Evolutionary conservation across 768 basidiomycete genomes (phyloP).

Genomic region (Ramaria rubella): DNA sequence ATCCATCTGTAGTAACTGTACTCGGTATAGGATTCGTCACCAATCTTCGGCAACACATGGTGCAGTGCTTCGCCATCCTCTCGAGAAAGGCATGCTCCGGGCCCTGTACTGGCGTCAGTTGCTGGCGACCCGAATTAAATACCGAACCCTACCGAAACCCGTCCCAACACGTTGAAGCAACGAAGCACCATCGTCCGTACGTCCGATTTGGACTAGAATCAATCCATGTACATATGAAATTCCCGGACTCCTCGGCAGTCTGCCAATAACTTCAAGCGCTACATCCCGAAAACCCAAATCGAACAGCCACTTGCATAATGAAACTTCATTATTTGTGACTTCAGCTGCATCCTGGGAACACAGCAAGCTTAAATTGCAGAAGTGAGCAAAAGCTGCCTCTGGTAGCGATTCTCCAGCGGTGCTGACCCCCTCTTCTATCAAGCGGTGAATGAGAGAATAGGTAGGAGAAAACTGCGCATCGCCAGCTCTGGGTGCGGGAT

Average conservation of each 20-base stretch:
- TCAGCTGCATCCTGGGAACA: constrained; percentile 62
- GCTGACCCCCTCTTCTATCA: constrained; percentile 41
- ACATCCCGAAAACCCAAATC: constrained; percentile 54
- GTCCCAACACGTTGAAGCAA: constrained; percentile 70
- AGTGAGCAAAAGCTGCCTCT: constrained; percentile 60
- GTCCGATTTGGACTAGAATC: constrained; percentile 58
- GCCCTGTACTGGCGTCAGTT: constrained; percentile 34
- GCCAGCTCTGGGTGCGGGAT: constrained; percentile 14
- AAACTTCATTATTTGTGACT: constrained; percentile 60
- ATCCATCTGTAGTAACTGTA: constrained; percentile 23
- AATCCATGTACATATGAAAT: constrained; percentile 67
- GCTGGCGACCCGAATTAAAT: constrained; percentile 11
- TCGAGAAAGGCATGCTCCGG: constrained; percentile 30
- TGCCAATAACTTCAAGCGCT: constrained; percentile 59
- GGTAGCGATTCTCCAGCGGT: constrained; percentile 45
- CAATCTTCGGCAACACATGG: constrained; percentile 39
- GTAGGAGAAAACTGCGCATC: constrained; percentile 42
- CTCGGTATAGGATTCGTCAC: neutral
- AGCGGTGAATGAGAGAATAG: constrained; percentile 56
- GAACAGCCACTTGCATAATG: constrained; percentile 66
- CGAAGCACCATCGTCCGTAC: constrained; percentile 65
- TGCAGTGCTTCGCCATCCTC: constrained; percentile 63
- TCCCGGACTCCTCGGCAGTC: constrained; percentile 75
- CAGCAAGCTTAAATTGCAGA: constrained; percentile 60
- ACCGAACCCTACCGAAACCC: constrained; percentile 54